Percentiles rank a stretch among this genome's conserved stretches.
phyloP scores from a whole-genome alignment of 192 early-diverging fungal species.

The Backusella sp. region DNA sequence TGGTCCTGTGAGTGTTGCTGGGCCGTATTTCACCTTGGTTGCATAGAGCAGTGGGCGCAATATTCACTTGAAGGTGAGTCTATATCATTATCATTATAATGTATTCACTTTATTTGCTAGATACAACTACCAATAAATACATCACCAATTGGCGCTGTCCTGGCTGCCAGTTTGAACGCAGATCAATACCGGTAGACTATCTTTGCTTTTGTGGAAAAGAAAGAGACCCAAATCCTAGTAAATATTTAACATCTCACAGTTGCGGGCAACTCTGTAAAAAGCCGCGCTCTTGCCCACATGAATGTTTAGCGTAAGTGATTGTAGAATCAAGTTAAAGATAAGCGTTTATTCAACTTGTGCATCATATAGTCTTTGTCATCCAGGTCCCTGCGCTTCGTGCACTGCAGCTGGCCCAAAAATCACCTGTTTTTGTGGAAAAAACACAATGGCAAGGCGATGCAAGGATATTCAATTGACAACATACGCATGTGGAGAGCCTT shows the following conservation, averaged over 20 bases:
- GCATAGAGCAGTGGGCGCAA: conserved; percentile 77
- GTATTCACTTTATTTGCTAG: conserved; percentile 15
- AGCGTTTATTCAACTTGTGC: not conserved
- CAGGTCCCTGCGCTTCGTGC: conserved; percentile 93
- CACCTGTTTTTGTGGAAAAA: conserved; percentile 82
- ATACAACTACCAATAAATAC: conserved; percentile 23
- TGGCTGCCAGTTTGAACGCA: conserved; percentile 77
- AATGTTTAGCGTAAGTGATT: conserved; percentile 62
- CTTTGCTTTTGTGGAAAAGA: conserved; percentile 87
- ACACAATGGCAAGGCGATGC: conserved; percentile 64
- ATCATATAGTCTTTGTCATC: conserved; percentile 76
- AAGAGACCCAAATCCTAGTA: conserved; percentile 62
- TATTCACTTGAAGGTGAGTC: conserved; percentile 55
- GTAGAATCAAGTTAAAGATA: not conserved
- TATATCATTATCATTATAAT: too few species aligned
- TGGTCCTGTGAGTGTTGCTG: conserved; percentile 90
- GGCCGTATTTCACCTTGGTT: conserved; percentile 88
- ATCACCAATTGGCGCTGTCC: conserved; percentile 83
- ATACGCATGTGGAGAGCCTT: conserved; percentile 66
- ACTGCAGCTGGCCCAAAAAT: conserved; percentile 70
- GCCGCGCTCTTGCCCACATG: conserved; percentile 66
- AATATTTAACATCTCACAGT: conserved; percentile 75
- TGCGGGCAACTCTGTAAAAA: conserved; percentile 80
- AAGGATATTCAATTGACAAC: conserved; percentile 64
- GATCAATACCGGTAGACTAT: conserved; percentile 70